Percentiles rank a stretch among this genome's conserved stretches.
Evolutionary conservation across 2,329 filamentous ascomycete genomes (phyloP).

Genomic region (Colletotrichum cuscutae): DNA sequence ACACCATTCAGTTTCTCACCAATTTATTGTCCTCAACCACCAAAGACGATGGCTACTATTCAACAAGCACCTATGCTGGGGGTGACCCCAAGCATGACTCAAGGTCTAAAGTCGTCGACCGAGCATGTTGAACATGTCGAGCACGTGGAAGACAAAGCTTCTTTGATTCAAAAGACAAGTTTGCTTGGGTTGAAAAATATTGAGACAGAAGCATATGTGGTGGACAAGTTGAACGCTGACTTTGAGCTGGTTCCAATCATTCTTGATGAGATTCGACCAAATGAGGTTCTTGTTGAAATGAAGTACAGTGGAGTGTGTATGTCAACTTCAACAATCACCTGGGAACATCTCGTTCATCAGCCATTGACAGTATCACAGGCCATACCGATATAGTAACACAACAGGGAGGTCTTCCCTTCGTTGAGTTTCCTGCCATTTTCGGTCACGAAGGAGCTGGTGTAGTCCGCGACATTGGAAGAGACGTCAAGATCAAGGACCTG

Average conservation of each 20-base stretch:
- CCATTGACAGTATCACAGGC: slow-evolving; percentile 36
- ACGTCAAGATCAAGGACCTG: slow-evolving; percentile 91
- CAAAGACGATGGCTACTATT: background rate
- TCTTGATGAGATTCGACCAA: slow-evolving; percentile 57
- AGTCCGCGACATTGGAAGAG: slow-evolving; percentile 92
- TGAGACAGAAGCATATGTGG: slow-evolving; percentile 20
- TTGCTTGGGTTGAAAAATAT: background rate
- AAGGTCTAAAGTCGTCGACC: background rate
- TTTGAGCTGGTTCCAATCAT: slow-evolving; percentile 21
- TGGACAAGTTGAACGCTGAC: slow-evolving; percentile 13
- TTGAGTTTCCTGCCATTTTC: slow-evolving; percentile 80
- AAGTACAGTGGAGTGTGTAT: slow-evolving; percentile 86
- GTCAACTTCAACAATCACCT: background rate
- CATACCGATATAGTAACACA: slow-evolving; percentile 74
- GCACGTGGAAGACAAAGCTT: background rate
- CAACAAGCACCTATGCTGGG: background rate
- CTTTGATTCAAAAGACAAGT: background rate
- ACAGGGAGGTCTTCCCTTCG: slow-evolving; percentile 12
- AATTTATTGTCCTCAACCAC: background rate
- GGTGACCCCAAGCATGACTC: background rate
- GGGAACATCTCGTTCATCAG: background rate
- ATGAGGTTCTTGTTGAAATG: slow-evolving; percentile 92
- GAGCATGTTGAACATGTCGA: background rate
- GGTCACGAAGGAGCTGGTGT: slow-evolving; percentile 93
- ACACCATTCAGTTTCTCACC: background rate